Percentiles rank a stretch among this genome's conserved stretches.
phyloP scores from a whole-genome alignment of 2,329 filamentous ascomycete genomes.

The Penicillium sp. region DNA sequence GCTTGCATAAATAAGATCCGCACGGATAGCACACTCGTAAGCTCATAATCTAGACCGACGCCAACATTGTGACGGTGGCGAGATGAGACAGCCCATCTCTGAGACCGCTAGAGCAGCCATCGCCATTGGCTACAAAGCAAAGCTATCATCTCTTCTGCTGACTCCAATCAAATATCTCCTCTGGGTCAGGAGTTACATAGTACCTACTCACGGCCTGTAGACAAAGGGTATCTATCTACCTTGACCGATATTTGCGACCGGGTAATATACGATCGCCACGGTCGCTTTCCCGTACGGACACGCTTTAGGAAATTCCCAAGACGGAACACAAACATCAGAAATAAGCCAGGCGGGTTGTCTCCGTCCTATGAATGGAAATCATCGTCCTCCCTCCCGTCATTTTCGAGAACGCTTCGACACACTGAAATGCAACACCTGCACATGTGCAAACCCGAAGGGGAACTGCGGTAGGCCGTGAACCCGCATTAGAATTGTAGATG shows the following conservation, averaged over 20 bases:
- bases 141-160: neutral
- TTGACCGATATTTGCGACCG: slow-evolving; percentile 10
- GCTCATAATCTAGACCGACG: slow-evolving; percentile 3
- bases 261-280: slow-evolving; percentile 4
- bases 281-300: neutral
- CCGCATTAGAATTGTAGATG: slow-evolving; percentile 4
- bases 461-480: neutral
- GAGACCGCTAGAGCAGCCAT: slow-evolving; percentile 2
- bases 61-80: neutral
- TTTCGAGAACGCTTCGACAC: slow-evolving; percentile 16
- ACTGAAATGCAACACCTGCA: neutral
- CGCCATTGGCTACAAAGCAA: neutral
- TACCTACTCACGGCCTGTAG: neutral
- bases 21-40: slow-evolving; percentile 3
- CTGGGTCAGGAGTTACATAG: neutral
- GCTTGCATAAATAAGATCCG: neutral
- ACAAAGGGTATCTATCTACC: neutral
- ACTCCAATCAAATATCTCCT: neutral
- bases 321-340: neutral
- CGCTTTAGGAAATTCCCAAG: neutral
- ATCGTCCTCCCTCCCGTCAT: neutral
- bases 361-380: neutral
- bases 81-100: slow-evolving; percentile 2
- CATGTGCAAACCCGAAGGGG: slow-evolving; percentile 9
- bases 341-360: neutral